phyloP scores from a whole-genome alignment of 208 protist genomes.

The Endotrypanum monterogeii region DNA sequence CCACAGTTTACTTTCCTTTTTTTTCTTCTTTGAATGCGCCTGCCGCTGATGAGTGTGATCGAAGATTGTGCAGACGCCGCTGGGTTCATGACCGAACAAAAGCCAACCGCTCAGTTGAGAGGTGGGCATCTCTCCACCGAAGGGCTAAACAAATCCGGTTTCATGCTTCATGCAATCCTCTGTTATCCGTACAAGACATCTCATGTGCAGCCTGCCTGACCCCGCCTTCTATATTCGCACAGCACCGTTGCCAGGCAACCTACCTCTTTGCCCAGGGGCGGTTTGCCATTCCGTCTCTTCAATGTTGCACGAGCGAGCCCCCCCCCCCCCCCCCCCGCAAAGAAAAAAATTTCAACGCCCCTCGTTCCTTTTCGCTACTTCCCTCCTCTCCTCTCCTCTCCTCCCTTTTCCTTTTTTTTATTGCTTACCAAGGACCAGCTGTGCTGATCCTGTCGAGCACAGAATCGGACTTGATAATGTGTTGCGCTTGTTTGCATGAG shows the following conservation, averaged over 20 bases:
- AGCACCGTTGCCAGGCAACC: background rate
- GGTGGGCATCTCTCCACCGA: too few relatives aligned
- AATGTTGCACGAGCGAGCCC: background rate
- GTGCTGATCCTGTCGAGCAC: background rate
- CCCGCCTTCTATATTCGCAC: background rate
- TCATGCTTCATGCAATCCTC: background rate
- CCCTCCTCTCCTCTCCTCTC: too few relatives aligned
- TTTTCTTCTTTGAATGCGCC: too few relatives aligned
- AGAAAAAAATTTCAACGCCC: background rate
- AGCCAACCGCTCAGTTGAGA: too few relatives aligned
- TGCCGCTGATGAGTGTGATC: too few relatives aligned
- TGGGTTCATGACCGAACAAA: too few relatives aligned
- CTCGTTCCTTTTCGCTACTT: background rate
- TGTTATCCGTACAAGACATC: background rate
- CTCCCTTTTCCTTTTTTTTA: too few relatives aligned
- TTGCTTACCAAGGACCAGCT: background rate
- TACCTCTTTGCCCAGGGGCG: background rate
- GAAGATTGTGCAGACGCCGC: too few relatives aligned
- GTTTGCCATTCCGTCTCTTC: background rate
- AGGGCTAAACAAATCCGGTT: background rate
- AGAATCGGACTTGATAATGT: background rate
- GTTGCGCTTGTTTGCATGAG: too few relatives aligned
- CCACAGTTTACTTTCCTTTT: too few relatives aligned
- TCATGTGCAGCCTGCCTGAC: background rate
- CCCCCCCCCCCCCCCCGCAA: too few relatives aligned